phyloP scores from a whole-genome alignment of 129 eudicot genomes.

The Gnaphalium uliginosum region DNA sequence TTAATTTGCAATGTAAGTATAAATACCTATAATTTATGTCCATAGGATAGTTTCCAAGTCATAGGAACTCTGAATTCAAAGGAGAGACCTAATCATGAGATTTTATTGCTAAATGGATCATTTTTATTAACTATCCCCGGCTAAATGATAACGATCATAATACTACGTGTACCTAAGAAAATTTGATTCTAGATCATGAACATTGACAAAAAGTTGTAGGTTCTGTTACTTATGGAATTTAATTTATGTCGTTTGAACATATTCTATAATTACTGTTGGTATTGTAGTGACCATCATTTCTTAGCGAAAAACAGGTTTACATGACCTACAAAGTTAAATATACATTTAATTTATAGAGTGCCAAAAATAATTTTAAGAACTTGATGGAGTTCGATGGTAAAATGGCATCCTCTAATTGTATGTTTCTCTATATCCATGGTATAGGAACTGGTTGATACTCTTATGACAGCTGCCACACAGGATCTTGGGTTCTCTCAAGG shows the following conservation, averaged over 20 bases:
- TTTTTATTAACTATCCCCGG: not conserved
- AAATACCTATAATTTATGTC: no score
- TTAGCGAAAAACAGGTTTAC: not conserved
- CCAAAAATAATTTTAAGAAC: constrained; percentile 3
- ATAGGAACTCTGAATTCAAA: no score
- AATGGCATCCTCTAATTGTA: not conserved
- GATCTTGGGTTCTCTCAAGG: constrained; percentile 85
- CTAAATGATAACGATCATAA: not conserved
- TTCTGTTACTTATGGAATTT: no score
- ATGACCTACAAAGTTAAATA: not conserved
- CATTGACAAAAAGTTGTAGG: no score
- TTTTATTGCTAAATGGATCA: not conserved
- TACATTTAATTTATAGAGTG: not conserved
- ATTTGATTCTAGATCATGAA: no score
- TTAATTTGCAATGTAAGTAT: no score
- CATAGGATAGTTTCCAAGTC: no score
- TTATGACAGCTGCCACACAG: constrained; percentile 48
- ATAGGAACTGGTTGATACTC: constrained; percentile 64
- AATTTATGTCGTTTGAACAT: no score
- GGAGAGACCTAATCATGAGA: not conserved
- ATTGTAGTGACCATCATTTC: not conserved
- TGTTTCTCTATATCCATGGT: constrained; percentile 6
- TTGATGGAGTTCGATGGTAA: constrained; percentile 13
- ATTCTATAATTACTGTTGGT: not conserved
- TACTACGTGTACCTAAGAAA: no score